These are phyloP conservation scores for Furcasterigmium sp. DNA, from an alignment of 2,329 filamentous ascomycete genomes.

Conservation along the genomic window DNA sequence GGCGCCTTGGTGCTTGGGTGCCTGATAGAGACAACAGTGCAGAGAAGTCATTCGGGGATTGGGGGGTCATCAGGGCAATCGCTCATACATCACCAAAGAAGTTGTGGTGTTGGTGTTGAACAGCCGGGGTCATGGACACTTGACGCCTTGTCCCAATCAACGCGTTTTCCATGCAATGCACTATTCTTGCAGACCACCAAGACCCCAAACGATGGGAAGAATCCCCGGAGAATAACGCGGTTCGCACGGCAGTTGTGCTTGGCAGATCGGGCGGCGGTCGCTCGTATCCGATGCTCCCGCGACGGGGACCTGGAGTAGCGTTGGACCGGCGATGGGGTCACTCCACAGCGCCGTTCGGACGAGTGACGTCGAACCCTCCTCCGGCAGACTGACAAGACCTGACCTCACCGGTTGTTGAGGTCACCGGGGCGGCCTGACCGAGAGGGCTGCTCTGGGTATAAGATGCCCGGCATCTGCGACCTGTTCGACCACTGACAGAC, in stretches of 20 bases:
- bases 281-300: background rate
- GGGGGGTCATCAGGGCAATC: background rate
- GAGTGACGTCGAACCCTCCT: no score
- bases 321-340: background rate
- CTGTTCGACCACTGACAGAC: no score
- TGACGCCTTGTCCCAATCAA: no score
- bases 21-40: background rate
- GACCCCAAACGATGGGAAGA: background rate
- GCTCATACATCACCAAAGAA: background rate
- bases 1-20: background rate
- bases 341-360: background rate
- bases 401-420: background rate
- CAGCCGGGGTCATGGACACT: no score
- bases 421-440: no score
- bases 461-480: background rate
- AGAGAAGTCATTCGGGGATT: background rate
- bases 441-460: no score
- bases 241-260: background rate
- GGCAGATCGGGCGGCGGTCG: background rate
- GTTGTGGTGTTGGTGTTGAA: no score
- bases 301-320: conserved; percentile 1
- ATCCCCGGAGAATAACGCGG: no score
- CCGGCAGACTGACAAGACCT: no score
- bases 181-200: no score
- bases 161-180: no score